These are phyloP conservation scores for Marchantia paleacea DNA, from an alignment of 225 moss, liverwort and hornwort species.

Conservation along the genomic window DNA sequence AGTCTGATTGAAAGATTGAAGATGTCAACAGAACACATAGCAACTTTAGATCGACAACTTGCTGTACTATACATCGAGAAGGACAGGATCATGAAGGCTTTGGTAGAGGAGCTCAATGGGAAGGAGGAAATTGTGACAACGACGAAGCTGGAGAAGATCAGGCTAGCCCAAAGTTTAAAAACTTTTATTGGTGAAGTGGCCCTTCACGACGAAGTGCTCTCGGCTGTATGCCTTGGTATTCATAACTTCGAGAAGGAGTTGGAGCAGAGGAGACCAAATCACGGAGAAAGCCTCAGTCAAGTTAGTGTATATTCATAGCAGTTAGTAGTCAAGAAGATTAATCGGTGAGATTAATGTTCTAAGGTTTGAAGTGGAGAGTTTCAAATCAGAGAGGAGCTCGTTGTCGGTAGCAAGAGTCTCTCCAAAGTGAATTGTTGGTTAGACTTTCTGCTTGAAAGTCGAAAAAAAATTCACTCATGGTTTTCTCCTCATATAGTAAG, in stretches of 20 bases:
- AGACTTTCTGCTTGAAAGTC: constrained; percentile 22
- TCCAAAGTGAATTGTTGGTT: constrained; percentile 15
- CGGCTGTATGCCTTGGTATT: constrained; percentile 55
- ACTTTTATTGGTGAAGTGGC: constrained; percentile 61
- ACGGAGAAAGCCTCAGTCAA: constrained; percentile 15
- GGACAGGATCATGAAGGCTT: constrained; percentile 53
- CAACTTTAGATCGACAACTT: constrained; percentile 49
- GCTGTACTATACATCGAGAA: constrained; percentile 45
- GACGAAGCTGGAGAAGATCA: constrained; percentile 53
- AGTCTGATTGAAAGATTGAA: constrained; percentile 50
- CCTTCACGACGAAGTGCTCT: constrained; percentile 63
- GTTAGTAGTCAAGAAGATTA: not conserved
- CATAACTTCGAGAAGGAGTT: constrained; percentile 71
- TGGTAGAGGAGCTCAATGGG: constrained; percentile 60
- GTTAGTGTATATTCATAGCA: constrained; percentile 3
- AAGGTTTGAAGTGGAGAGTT: constrained; percentile 13
- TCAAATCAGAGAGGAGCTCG: constrained; percentile 11
- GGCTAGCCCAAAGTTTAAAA: constrained; percentile 63
- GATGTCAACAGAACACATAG: constrained; percentile 54
- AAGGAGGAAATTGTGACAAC: constrained; percentile 45
- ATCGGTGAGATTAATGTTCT: constrained; percentile 2
- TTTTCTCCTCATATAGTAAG: constrained; percentile 12
- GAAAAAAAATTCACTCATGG: constrained; percentile 4
- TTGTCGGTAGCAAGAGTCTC: constrained; percentile 7
- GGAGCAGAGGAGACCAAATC: constrained; percentile 41